Percentiles rank a stretch among this genome's conserved stretches.
Evolutionary conservation across 1,139 yeast species (phyloP).

Genomic region (Yamadazyma spencermartinsiae): DNA sequence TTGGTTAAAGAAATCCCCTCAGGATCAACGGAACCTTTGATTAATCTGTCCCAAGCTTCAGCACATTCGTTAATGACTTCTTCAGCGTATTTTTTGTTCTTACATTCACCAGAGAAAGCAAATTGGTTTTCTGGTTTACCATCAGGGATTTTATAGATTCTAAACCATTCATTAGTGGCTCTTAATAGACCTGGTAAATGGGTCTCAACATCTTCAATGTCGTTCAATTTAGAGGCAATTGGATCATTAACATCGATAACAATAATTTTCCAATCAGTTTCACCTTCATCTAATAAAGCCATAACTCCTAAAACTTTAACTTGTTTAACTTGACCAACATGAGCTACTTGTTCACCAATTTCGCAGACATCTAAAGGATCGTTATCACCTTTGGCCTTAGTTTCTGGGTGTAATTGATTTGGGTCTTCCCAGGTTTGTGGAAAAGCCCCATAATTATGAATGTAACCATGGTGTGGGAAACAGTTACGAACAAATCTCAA

Average conservation of each 20-base stretch:
- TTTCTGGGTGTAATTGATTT: conserved; percentile 58
- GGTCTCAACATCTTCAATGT: conserved; percentile 72
- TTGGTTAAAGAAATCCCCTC: conserved; percentile 66
- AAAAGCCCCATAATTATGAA: conserved; percentile 91
- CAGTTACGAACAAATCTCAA: conserved; percentile 85
- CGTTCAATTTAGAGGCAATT: conserved; percentile 67
- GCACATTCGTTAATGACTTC: conserved; percentile 73
- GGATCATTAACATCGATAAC: conserved; percentile 78
- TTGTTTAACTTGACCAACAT: conserved; percentile 75
- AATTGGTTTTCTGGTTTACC: conserved; percentile 87
- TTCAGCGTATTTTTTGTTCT: conserved; percentile 68
- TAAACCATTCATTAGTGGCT: conserved; percentile 88
- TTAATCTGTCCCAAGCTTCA: conserved; percentile 73
- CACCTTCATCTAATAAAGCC: conserved; percentile 90
- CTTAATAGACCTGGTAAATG: conserved; percentile 80
- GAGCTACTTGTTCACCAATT: conserved; percentile 71
- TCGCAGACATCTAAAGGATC: conserved; percentile 93
- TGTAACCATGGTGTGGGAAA: conserved; percentile 94
- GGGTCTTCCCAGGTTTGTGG: conserved; percentile 98
- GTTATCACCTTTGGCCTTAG: conserved; percentile 78
- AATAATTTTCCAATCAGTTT: conserved; percentile 90
- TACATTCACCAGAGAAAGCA: conserved; percentile 81
- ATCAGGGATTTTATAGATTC: conserved; percentile 87
- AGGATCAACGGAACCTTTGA: conserved; percentile 53
- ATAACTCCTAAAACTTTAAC: conserved; percentile 84